Evolutionary conservation across 2,329 filamentous ascomycete genomes (phyloP).

Genomic region (Chrysosporium queenslandicum): DNA sequence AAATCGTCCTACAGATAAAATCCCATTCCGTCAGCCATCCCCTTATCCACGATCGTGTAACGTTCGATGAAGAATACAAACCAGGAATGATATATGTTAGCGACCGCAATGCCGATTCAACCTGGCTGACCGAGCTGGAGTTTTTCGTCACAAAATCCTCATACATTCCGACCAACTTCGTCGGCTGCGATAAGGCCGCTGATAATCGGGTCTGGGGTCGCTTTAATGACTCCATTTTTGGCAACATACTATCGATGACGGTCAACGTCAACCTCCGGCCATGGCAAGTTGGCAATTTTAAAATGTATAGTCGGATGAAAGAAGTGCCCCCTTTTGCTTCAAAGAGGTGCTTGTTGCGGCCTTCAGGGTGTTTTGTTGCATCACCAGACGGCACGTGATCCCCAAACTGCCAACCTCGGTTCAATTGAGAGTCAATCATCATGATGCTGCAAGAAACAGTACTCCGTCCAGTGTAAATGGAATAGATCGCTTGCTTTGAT

Average conservation of each 20-base stretch:
- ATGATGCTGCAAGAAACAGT: no score
- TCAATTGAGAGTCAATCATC: no score
- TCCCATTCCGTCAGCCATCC: background rate
- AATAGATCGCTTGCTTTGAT: no score
- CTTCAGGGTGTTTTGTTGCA: background rate
- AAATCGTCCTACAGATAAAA: constrained; percentile 30
- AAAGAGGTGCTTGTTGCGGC: background rate
- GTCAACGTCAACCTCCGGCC: constrained; percentile 1
- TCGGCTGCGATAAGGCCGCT: constrained; percentile 27
- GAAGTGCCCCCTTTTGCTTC: background rate
- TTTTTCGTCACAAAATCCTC: constrained; percentile 88
- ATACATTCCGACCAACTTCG: constrained; percentile 33
- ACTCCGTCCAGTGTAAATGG: no score
- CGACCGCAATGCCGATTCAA: constrained; percentile 84
- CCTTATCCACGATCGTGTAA: background rate
- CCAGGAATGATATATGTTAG: constrained; percentile 93
- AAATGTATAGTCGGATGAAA: background rate
- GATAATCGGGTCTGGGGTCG: constrained; percentile 24
- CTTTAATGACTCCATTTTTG: constrained; percentile 28
- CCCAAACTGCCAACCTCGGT: background rate
- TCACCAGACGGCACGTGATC: background rate
- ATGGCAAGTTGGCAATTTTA: background rate
- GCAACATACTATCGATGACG: background rate
- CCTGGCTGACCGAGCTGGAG: constrained; percentile 82
- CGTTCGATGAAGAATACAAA: constrained; percentile 11